A percentile compares a stretch with the other conserved stretches of the same genome.
phyloP scores from a whole-genome alignment of 1,284 basidiomycete species.

The Quambalaria eucalypti region DNA sequence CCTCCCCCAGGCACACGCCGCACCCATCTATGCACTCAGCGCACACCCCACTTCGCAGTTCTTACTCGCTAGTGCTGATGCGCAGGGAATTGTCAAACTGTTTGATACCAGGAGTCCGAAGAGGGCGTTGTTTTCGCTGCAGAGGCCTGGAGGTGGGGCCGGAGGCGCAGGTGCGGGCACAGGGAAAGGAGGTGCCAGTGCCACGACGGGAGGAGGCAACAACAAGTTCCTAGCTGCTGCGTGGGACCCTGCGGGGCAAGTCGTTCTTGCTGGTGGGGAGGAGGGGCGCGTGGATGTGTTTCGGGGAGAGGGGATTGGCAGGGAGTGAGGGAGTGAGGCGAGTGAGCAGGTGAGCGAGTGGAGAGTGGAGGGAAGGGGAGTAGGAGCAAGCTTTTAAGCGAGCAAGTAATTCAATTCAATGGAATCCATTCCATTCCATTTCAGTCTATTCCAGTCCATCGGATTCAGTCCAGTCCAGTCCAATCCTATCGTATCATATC shows the following conservation, averaged over 20 bases:
- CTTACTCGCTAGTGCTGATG: constrained; percentile 25
- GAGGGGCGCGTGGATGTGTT: constrained; percentile 29
- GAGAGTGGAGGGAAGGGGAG: no score
- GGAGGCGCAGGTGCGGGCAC: not conserved
- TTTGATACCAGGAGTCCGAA: constrained; percentile 36
- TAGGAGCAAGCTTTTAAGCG: no score
- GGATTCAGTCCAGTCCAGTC: no score
- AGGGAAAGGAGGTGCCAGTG: not conserved
- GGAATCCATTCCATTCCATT: no score
- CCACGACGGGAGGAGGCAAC: not conserved
- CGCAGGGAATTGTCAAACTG: constrained; percentile 29
- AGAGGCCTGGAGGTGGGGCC: constrained; percentile 3
- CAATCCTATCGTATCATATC: no score
- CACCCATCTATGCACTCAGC: constrained; percentile 19
- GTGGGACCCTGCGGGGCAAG: constrained; percentile 33
- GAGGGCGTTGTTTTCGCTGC: constrained; percentile 38
- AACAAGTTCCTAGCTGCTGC: constrained; percentile 32
- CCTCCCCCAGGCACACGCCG: constrained; percentile 25
- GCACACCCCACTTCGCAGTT: constrained; percentile 24
- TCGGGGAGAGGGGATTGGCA: constrained; percentile 19
- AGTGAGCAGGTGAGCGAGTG: no score
- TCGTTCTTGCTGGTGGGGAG: constrained; percentile 38
- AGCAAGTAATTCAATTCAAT: no score
- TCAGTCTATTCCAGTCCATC: no score
- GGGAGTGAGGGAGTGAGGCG: no score